Evolutionary conservation across 2,329 filamentous ascomycete genomes (phyloP), one percentile per base, ranked within the genome.

Genomic region (Beauveria asiatica): DNA sequence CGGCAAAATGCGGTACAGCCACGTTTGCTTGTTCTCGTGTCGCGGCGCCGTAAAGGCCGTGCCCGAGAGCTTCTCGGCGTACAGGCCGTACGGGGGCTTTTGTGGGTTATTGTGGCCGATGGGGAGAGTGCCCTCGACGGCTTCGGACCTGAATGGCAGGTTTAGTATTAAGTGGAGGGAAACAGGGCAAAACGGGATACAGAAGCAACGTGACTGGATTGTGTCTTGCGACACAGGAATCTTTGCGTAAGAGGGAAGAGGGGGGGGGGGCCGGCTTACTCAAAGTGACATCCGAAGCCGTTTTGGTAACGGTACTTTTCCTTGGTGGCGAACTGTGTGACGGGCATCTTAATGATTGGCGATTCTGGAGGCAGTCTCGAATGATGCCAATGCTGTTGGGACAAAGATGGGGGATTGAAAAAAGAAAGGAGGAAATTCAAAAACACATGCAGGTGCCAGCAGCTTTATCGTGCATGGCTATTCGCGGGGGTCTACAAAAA

Each of bases 51-150:
- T 89, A 70, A 90, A 90, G 33, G 87, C 79, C 1, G 85, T 88
- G 8, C 87, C 87, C 0, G 86, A 89, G 48, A 90, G 79, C 76
- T 89, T 88, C 75, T 96, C 91, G 30, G 90, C 85, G 74, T 94
- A 94, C 30, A 96, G 83, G 0, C 90, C 90, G 65, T 85, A 84
- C 0, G 89, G 81, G 0, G 86, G 86, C 69, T 91, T 90, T 71
- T 95, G 90, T 0, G 91, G 91, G 3, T 88, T 90, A 77, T 95
- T 96, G 46, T 86, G 82, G 54, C 82, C 90, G 61, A 90, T 70
- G 9, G 91, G 90, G 5, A 93, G 78, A 5, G 90, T 86, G 19
- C 86, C 88, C 17, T 85, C 78, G 60, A 93, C 77, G 49, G 90
- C 89, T 78, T 94, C 90, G 48, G 88, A 84, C 70, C 89, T 92